Base-by-base conservation (phyloP, 352 stramenopile genomes). In the Phytopythium mirpurense region DNA sequence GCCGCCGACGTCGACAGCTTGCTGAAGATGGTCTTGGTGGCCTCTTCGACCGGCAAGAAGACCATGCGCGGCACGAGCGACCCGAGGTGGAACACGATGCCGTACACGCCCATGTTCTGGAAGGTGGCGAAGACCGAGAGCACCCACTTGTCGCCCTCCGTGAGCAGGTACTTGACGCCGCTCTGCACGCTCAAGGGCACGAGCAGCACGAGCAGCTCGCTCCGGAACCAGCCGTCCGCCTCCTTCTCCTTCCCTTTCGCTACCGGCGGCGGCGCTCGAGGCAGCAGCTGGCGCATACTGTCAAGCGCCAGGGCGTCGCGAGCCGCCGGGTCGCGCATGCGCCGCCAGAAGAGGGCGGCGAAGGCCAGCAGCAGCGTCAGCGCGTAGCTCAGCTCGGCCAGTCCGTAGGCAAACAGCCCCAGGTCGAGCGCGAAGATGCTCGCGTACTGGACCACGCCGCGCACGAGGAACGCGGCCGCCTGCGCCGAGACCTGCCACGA, bases 11-110 rank as follows among this genome's bases (percentile, higher is more conserved):
- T 11, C 19, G 75, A 72, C 37, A 96, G 72, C 54, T 97, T 98
- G 71, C 88, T 98, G 54, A 98, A 94, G 48, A 98, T 90, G 21
- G 90, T 83, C 65, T 97, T 91, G 10, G 82, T 95, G 21, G 96
- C 96, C 60, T 99, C 96, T 73, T 99, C 96, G 16, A 99, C 70
- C 5, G 96, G 96, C 63, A 98, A 77, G 49, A 99, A 96, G 2
- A 99, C 68, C 23, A 99, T 90, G 21, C 96, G 81, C 35, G 95
- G 93, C 36, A 97, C 93, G 46, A 99, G 80, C 21, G 94, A 97
- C 14, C 96, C 96, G 54, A 98, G 90, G 52, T 97, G 95, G 62
- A 92, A 93, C 23, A 96, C 95, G 40, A 99, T 86, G 44, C 96
- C 96, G 67, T 99, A 99, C 8, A 98, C 76, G 23, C 96, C 96